A percentile compares a stretch with the other conserved stretches of the same genome.
These are phyloP conservation scores for Kondoa subrosea DNA, from an alignment of 768 basidiomycete species.

Conservation along the genomic window DNA sequence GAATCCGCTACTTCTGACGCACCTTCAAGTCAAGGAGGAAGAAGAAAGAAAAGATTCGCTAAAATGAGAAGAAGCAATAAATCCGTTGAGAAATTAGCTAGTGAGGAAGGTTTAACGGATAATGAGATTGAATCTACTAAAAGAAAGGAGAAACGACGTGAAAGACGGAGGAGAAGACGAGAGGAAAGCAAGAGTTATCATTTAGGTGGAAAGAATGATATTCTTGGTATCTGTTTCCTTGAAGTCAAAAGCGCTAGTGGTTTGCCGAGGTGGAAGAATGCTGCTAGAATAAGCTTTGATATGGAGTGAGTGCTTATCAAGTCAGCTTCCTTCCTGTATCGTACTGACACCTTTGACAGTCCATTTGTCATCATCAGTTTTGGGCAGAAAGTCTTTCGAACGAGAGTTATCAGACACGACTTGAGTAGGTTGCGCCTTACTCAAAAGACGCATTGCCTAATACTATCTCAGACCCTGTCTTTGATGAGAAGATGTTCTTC, in stretches of 20 bases:
- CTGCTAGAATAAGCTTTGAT: slow-evolving; percentile 47
- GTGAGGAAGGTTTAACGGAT: neutral
- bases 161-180: slow-evolving; percentile 17
- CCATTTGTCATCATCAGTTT: slow-evolving; percentile 92
- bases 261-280: slow-evolving; percentile 64
- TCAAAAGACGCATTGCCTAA: neutral
- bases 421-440: slow-evolving; percentile 13
- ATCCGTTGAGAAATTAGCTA: slow-evolving; percentile 24
- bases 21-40: neutral
- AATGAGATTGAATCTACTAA: neutral
- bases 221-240: slow-evolving; percentile 84
- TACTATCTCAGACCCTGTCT: slow-evolving; percentile 49
- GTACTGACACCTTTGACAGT: too few relatives aligned
- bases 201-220: slow-evolving; percentile 40
- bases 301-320: too few relatives aligned
- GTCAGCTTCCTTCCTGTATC: too few relatives aligned
- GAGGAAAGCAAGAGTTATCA: slow-evolving; percentile 17
- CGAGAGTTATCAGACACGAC: slow-evolving; percentile 67
- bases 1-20: neutral
- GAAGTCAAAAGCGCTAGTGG: slow-evolving; percentile 73
- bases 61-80: neutral
- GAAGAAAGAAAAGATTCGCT: neutral
- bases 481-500: slow-evolving; percentile 91
- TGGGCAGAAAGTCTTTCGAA: slow-evolving; percentile 91
- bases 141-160: slow-evolving; percentile 5